These are phyloP conservation scores for Medakamo hakoo DNA, from an alignment of 139 green algal species.

Conservation along the genomic window DNA sequence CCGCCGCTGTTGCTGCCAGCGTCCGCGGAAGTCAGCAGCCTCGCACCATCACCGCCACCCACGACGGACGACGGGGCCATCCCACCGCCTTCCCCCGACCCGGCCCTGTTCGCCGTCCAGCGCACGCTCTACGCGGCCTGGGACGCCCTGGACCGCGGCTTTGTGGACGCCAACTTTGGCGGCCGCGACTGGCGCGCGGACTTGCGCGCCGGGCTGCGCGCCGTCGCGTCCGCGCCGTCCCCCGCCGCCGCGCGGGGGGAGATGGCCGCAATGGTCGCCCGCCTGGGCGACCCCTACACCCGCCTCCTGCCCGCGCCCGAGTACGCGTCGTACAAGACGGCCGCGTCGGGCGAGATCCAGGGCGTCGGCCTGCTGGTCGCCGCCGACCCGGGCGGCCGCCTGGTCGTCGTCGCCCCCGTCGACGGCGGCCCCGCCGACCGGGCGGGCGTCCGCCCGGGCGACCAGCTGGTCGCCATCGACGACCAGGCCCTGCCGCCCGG, in stretches of 20 bases:
- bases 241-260: conserved; percentile 22
- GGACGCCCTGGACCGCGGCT: conserved; percentile 53
- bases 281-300: conserved; percentile 87
- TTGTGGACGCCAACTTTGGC: conserved; percentile 54
- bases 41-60: too few species aligned
- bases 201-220: conserved; percentile 6
- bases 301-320: conserved; percentile 59
- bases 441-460: conserved; percentile 65
- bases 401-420: conserved; percentile 73
- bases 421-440: conserved; percentile 62
- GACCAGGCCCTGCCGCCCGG: conserved; percentile 40
- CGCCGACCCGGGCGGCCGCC: conserved; percentile 28
- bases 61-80: too few species aligned
- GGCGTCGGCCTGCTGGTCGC: conserved; percentile 87
- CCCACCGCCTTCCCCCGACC: too few species aligned
- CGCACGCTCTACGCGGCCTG: conserved; percentile 67
- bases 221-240: not conserved
- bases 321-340: conserved; percentile 64
- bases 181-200: conserved; percentile 24
- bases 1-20: not conserved
- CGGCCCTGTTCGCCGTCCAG: conserved; percentile 53
- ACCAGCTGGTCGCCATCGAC: conserved; percentile 51
- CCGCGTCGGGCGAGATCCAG: conserved; percentile 72
- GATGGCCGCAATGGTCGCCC: conserved; percentile 54
- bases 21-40: too few species aligned